These are phyloP conservation scores for Acacia confusa DNA, from an alignment of 306 rosid species.

Conservation along the genomic window DNA sequence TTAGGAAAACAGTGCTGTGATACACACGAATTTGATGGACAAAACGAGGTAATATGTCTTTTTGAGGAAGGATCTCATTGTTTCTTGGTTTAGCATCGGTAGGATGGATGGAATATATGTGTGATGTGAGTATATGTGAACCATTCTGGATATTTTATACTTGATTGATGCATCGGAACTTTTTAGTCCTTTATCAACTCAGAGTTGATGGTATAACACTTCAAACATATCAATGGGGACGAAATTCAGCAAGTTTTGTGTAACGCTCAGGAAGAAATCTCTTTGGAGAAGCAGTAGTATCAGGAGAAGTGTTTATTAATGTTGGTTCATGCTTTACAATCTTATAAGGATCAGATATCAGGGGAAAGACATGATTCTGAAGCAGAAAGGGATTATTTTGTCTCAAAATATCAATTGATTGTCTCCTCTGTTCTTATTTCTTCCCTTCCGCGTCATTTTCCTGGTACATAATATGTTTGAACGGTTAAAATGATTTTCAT, in stretches of 20 bases:
- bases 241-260: conserved; percentile 65
- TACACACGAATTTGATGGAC: no score
- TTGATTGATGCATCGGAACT: background rate
- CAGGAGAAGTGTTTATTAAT: conserved; percentile 77
- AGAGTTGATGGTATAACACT: background rate
- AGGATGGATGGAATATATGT: no score
- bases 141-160: background rate
- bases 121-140: conserved; percentile 43
- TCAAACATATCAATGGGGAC: conserved; percentile 52
- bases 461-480: conserved; percentile 49
- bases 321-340: conserved; percentile 74
- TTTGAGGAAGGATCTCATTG: no score
- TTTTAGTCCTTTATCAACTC: conserved; percentile 5
- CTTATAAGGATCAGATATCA: conserved; percentile 48
- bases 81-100: no score
- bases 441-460: conserved; percentile 78
- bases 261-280: conserved; percentile 76
- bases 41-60: no score
- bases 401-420: conserved; percentile 64
- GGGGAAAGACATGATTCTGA: conserved; percentile 49
- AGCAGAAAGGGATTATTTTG: conserved; percentile 51
- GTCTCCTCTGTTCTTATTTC: conserved; percentile 89
- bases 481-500: background rate
- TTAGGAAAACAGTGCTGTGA: no score
- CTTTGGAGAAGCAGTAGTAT: conserved; percentile 73